Evolutionary conservation across 192 early-diverging fungal species (phyloP).

Genomic region (Rhizoclosmatium globosum): DNA sequence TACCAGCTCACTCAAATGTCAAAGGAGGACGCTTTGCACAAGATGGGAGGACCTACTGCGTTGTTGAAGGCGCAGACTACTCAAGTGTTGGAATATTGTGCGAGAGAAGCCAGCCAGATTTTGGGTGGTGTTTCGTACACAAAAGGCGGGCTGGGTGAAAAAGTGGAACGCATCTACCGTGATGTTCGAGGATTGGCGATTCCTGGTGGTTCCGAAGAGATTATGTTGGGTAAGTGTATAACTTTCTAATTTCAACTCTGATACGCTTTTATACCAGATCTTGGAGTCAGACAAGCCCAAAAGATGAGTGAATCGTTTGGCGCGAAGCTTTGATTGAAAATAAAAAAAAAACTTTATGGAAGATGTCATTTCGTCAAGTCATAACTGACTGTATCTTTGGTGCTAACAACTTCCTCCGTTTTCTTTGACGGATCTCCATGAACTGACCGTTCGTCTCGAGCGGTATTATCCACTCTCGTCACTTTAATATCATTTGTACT

Average conservation of each 20-base stretch:
- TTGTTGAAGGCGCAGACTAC: slow-evolving; percentile 83
- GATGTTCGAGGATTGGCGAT: slow-evolving; percentile 68
- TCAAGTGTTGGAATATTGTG: slow-evolving; percentile 85
- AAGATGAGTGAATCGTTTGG: slow-evolving; percentile 49
- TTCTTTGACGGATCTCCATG: too few relatives aligned
- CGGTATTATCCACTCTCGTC: too few relatives aligned
- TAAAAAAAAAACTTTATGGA: too few relatives aligned
- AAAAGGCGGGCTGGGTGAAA: slow-evolving; percentile 66
- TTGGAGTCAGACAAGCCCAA: slow-evolving; percentile 80
- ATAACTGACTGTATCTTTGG: too few relatives aligned
- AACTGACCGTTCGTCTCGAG: too few relatives aligned
- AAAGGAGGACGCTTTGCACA: slow-evolving; percentile 33
- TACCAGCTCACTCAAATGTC: slow-evolving; percentile 28
- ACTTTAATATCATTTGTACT: too few relatives aligned
- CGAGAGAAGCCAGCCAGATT: slow-evolving; percentile 87
- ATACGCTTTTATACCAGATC: slow-evolving; percentile 47
- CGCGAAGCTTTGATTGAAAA: neutral
- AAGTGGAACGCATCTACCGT: slow-evolving; percentile 84
- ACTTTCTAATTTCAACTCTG: neutral
- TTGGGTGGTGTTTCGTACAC: slow-evolving; percentile 83
- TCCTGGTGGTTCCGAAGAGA: slow-evolving; percentile 83
- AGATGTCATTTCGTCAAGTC: too few relatives aligned
- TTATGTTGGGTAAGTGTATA: slow-evolving; percentile 67
- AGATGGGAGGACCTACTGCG: slow-evolving; percentile 86
- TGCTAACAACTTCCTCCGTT: too few relatives aligned